These are phyloP conservation scores for Vinca minor DNA, from an alignment of 257 asterid species.

Conservation along the genomic window DNA sequence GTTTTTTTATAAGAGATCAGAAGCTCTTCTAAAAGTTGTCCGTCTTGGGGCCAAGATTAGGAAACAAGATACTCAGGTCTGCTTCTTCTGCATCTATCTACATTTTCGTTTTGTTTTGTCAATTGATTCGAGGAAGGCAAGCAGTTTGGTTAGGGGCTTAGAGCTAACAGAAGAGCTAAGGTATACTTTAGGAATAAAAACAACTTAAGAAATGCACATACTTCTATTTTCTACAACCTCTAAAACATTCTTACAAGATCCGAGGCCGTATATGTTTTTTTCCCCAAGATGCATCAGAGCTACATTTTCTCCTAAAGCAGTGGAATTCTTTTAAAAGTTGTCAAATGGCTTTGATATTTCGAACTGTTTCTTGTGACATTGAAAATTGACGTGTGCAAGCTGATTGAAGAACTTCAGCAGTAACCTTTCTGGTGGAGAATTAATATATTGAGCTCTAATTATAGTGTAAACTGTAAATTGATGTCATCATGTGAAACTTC, in stretches of 20 bases:
- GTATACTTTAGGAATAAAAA: not conserved
- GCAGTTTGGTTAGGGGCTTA: not conserved
- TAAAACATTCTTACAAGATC: not conserved
- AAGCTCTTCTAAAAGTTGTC: slow-evolving; percentile 69
- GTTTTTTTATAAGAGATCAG: slow-evolving; percentile 74
- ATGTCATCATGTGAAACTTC: not conserved
- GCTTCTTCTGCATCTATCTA: slow-evolving; percentile 5
- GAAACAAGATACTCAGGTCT: slow-evolving; percentile 55
- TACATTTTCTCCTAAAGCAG: not conserved
- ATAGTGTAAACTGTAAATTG: not conserved
- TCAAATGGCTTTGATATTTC: not conserved
- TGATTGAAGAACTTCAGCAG: not conserved
- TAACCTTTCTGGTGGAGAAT: not conserved
- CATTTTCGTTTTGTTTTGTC: slow-evolving; percentile 6
- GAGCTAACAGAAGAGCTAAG: not conserved
- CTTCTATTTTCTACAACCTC: not conserved
- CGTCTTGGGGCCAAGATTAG: slow-evolving; percentile 63
- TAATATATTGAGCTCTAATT: not conserved
- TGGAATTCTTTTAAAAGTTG: not conserved
- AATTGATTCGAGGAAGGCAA: not conserved
- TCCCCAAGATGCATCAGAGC: not conserved
- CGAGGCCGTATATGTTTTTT: not conserved
- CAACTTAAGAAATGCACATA: not conserved
- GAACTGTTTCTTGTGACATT: not conserved
- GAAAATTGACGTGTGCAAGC: not conserved